Percentiles rank a stretch among this genome's conserved stretches.
Evolutionary conservation across 2,329 filamentous ascomycete genomes (phyloP).

Genomic region (Trichoderma sp.): DNA sequence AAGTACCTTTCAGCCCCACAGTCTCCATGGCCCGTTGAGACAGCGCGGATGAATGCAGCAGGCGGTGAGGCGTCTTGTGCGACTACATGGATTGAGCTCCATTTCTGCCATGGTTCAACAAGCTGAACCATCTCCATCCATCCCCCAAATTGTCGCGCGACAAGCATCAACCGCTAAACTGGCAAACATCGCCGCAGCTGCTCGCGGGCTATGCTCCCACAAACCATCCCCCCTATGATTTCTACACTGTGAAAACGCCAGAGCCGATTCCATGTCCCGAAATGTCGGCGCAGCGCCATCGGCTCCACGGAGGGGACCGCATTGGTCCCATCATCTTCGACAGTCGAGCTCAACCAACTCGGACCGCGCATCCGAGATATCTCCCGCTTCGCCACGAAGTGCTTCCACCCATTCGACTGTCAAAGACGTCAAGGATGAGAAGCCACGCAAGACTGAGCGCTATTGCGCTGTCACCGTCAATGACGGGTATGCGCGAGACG

Average conservation of each 20-base stretch:
- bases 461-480: slow-evolving; percentile 59
- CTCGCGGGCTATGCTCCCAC: slow-evolving; percentile 19
- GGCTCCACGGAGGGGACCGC: slow-evolving; percentile 45
- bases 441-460: slow-evolving; percentile 40
- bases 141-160: neutral
- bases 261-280: slow-evolving; percentile 37
- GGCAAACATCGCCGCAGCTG: neutral
- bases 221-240: neutral
- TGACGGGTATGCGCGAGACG: slow-evolving; percentile 72
- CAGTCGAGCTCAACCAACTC: slow-evolving; percentile 49
- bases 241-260: slow-evolving; percentile 22
- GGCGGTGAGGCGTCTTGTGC: slow-evolving; percentile 16
- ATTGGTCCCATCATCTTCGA: slow-evolving; percentile 54
- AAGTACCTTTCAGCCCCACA: neutral
- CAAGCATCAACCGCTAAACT: neutral
- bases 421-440: slow-evolving; percentile 35
- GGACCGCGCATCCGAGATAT: slow-evolving; percentile 42
- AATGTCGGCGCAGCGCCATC: slow-evolving; percentile 40
- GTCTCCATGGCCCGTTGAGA: neutral
- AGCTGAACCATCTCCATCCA: neutral
- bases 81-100: slow-evolving; percentile 10
- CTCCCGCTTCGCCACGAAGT: slow-evolving; percentile 47
- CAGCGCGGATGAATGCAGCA: slow-evolving; percentile 12
- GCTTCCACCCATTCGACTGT: slow-evolving; percentile 50
- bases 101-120: slow-evolving; percentile 18